These are phyloP conservation scores for Paraurostyla sp. DNA, from an alignment of 73 alveolate species.

Conservation along the genomic window DNA sequence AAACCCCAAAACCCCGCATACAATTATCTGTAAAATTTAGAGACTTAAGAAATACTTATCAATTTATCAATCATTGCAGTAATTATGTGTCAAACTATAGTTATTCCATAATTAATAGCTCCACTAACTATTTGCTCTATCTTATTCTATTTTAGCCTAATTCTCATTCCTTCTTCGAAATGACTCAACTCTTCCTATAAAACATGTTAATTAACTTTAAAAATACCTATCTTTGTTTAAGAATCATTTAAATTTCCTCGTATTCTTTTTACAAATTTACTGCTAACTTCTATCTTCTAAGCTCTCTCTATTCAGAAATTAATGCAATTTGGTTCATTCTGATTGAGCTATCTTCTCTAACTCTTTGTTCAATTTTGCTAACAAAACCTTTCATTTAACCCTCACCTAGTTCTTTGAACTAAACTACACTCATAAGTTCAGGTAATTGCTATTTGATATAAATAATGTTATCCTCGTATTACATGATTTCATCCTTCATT, in stretches of 20 bases:
- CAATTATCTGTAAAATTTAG: too few species aligned
- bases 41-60: too few species aligned
- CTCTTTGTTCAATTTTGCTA: neutral
- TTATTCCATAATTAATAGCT: constrained; percentile 29
- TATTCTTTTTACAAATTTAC: too few species aligned
- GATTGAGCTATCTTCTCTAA: neutral
- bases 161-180: neutral
- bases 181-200: neutral
- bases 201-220: too few species aligned
- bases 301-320: neutral
- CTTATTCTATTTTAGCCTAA: neutral
- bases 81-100: constrained; percentile 19
- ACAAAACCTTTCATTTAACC: constrained; percentile 32
- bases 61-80: too few species aligned
- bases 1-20: too few species aligned
- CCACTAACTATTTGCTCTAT: constrained; percentile 9
- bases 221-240: too few species aligned
- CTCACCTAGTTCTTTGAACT: constrained; percentile 31
- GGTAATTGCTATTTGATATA: neutral
- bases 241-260: too few species aligned
- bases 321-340: neutral
- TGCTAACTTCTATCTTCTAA: neutral
- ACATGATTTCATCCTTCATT: neutral
- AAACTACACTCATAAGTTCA: neutral
- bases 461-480: constrained; percentile 1